Conservation (phyloP, 1,139 yeast species). For the Blastobotrys petasosporus region DNA sequence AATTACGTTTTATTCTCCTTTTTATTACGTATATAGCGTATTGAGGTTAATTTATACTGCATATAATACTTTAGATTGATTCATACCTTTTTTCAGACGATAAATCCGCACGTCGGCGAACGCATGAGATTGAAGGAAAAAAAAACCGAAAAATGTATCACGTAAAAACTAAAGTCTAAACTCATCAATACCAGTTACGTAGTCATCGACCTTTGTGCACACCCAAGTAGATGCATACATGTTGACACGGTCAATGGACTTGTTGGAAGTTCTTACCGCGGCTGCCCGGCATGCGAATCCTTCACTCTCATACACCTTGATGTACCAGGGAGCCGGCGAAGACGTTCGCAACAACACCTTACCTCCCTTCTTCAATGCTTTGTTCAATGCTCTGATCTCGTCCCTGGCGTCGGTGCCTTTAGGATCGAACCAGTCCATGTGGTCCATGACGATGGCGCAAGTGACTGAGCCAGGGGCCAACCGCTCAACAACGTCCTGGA, state of each 20-base stretch:
- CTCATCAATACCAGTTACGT: no score
- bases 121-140: no score
- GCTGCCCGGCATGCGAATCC: constrained; percentile 68
- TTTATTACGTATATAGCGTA: no score
- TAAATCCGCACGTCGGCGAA: no score
- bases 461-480: constrained; percentile 58
- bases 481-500: constrained; percentile 68
- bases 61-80: no score
- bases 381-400: constrained; percentile 60
- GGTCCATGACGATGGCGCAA: constrained; percentile 82
- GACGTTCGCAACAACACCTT: constrained; percentile 76
- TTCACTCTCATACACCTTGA: constrained; percentile 54
- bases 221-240: constrained; percentile 91
- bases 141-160: no score
- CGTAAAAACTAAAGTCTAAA: no score
- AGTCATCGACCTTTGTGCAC: constrained; percentile 45
- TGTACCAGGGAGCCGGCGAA: constrained; percentile 70
- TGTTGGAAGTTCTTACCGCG: constrained; percentile 56
- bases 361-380: constrained; percentile 61
- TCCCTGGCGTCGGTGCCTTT: constrained; percentile 20
- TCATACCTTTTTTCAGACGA: no score
- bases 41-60: no score
- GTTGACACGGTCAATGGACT: constrained; percentile 69
- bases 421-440: constrained; percentile 73
- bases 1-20: no score